Conservation (phyloP, 2,329 filamentous ascomycete species). For the Penicillium brasilianum region DNA sequence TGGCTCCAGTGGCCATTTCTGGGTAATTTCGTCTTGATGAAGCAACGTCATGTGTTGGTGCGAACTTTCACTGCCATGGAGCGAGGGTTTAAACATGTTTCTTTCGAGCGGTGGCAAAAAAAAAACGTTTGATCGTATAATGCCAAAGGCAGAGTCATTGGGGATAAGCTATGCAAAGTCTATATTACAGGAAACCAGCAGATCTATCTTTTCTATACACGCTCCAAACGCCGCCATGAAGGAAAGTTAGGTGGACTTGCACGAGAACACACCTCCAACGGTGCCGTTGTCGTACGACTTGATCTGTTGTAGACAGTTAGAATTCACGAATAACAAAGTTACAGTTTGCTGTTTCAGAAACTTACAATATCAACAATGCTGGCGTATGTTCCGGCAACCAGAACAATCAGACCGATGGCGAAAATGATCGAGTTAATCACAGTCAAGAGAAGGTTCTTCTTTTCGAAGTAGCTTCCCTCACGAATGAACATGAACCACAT, state of each 20-base stretch:
- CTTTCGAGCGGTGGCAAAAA: too few relatives aligned
- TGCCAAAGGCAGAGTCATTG: background rate
- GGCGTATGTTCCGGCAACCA: conserved; percentile 6
- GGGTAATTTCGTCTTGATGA: too few relatives aligned
- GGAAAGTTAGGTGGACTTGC: background rate
- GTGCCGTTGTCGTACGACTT: conserved; percentile 1
- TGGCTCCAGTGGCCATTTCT: too few relatives aligned
- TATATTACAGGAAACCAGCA: conserved; percentile 7
- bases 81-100: too few relatives aligned
- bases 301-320: conserved; percentile 1
- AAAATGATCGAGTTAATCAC: background rate
- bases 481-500: conserved; percentile 13
- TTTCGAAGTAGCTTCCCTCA: background rate
- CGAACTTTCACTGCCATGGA: too few relatives aligned
- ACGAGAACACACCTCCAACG: conserved; percentile 7
- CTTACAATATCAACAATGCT: conserved; percentile 7
- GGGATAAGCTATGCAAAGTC: conserved; percentile 5
- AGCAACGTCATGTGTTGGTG: too few relatives aligned
- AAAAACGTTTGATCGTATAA: background rate
- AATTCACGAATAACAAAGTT: background rate
- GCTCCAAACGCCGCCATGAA: background rate
- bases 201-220: conserved; percentile 5
- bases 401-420: conserved; percentile 2
- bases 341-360: background rate
- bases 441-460: conserved; percentile 1